Conservation (phyloP, 1,284 basidiomycete species). For the Leccinum pachyderme region DNA sequence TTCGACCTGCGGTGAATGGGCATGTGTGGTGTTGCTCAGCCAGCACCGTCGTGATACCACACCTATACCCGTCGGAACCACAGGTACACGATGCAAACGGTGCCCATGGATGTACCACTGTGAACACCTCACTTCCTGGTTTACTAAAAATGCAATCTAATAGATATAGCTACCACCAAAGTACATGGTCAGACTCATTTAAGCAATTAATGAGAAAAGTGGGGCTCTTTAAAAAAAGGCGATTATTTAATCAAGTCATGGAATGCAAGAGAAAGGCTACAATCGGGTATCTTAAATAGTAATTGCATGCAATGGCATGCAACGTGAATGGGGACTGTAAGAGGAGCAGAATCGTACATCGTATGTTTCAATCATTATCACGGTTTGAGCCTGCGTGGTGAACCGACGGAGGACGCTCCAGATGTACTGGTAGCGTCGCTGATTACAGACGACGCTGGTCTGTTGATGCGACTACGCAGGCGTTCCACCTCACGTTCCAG, state of each 20-base stretch:
- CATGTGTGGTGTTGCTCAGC: too few species aligned
- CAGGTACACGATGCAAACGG: too few species aligned
- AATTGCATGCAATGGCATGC: slow-evolving; percentile 9
- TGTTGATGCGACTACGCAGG: slow-evolving; percentile 60
- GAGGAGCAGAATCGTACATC: not conserved
- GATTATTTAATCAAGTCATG: not conserved
- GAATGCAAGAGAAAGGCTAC: slow-evolving; percentile 19
- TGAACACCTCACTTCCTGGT: not conserved
- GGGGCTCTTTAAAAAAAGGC: not conserved
- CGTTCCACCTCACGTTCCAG: slow-evolving; percentile 70
- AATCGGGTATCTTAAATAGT: slow-evolving; percentile 16
- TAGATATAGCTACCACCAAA: not conserved
- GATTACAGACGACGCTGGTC: slow-evolving; percentile 38
- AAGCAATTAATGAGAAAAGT: not conserved
- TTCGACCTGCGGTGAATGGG: too few species aligned
- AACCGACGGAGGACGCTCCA: slow-evolving; percentile 29
- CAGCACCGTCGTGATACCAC: too few species aligned
- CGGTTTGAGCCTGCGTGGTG: slow-evolving; percentile 32
- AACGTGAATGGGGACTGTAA: not conserved
- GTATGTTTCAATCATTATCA: slow-evolving; percentile 14
- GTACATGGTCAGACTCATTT: not conserved
- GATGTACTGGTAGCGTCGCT: slow-evolving; percentile 25
- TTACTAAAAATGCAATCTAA: not conserved
- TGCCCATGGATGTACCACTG: too few species aligned
- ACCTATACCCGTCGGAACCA: too few species aligned